These are phyloP conservation scores for Plasmodium sp. DNA, from an alignment of 169 alveolate species.

Conservation along the genomic window DNA sequence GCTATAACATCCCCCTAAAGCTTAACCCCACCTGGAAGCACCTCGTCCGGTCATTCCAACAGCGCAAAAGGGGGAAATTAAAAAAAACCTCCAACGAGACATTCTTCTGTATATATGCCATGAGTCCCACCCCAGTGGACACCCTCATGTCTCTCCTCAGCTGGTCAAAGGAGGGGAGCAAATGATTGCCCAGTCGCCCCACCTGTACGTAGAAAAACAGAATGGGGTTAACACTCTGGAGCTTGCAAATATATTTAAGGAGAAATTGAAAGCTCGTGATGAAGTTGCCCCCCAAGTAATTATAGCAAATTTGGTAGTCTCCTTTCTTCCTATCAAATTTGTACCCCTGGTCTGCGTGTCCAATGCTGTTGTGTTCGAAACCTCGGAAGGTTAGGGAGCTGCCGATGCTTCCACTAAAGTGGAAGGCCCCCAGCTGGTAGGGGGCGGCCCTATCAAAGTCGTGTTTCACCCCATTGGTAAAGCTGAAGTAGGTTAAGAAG, in stretches of 20 bases:
- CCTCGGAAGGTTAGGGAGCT: conserved; percentile 59
- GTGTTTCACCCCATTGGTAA: conserved; percentile 65
- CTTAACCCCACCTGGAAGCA: conserved; percentile 69
- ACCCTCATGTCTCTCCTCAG: conserved; percentile 19
- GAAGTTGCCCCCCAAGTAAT: conserved; percentile 56
- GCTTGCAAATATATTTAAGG: conserved; percentile 33
- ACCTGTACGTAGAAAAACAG: conserved; percentile 41
- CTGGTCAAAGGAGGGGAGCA: conserved; percentile 14
- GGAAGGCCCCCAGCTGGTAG: conserved; percentile 5
- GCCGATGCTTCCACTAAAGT: conserved; percentile 72
- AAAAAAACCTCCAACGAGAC: conserved; percentile 49
- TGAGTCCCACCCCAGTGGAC: conserved; percentile 55
- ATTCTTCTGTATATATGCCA: conserved; percentile 69
- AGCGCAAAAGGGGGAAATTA: conserved; percentile 22
- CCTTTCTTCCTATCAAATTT: conserved; percentile 21
- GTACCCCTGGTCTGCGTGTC: conserved; percentile 18
- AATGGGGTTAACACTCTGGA: conserved; percentile 52
- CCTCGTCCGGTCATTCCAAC: conserved; percentile 21
- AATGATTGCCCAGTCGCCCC: conserved; percentile 31
- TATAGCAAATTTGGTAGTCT: conserved; percentile 13
- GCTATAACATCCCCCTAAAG: conserved; percentile 18
- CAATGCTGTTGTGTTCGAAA: conserved; percentile 42
- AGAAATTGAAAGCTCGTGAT: conserved; percentile 53
- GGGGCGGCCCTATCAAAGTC: not conserved
- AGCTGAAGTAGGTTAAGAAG: conserved; percentile 11